A percentile compares a stretch with the other conserved stretches of the same genome.
phyloP scores from a whole-genome alignment of 371 early-diverging fungal genomes.

The Rhizopus arrhizus region DNA sequence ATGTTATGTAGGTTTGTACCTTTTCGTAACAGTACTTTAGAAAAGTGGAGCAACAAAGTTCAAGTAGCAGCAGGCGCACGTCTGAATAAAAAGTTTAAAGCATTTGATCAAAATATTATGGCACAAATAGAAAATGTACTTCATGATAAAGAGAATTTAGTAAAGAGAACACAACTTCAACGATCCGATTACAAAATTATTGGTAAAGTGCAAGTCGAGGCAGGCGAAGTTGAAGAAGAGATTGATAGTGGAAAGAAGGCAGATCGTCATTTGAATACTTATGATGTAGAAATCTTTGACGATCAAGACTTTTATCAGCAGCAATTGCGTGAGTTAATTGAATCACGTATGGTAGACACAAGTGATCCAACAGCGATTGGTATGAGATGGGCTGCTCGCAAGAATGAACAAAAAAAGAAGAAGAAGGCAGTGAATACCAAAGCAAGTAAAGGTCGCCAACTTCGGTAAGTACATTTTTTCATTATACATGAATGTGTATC shows the following conservation, averaged over 20 bases:
- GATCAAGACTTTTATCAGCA: conserved; percentile 95
- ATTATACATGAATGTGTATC: background rate
- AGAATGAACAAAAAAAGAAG: conserved; percentile 69
- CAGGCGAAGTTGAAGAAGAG: conserved; percentile 17
- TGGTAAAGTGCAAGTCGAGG: conserved; percentile 44
- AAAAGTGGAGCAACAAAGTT: conserved; percentile 93
- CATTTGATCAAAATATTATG: conserved; percentile 84
- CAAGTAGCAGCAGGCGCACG: conserved; percentile 73
- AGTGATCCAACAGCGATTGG: conserved; percentile 80
- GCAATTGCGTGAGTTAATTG: conserved; percentile 89
- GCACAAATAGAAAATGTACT: conserved; percentile 79
- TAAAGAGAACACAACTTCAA: conserved; percentile 85
- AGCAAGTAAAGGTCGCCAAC: conserved; percentile 90
- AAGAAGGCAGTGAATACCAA: conserved; percentile 80
- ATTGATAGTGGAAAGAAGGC: conserved; percentile 34
- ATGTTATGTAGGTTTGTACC: conserved; percentile 54
- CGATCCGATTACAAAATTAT: conserved; percentile 69
- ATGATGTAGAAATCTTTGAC: conserved; percentile 90
- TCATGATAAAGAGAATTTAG: conserved; percentile 72
- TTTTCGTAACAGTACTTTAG: conserved; percentile 83
- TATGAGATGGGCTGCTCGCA: conserved; percentile 82
- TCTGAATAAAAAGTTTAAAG: conserved; percentile 88
- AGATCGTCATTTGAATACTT: conserved; percentile 71
- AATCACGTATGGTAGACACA: conserved; percentile 86
- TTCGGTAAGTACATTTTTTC: conserved; percentile 49